These are phyloP conservation scores for Funneliformis caledonium DNA, from an alignment of 371 early-diverging fungal genomes.

Conservation along the genomic window DNA sequence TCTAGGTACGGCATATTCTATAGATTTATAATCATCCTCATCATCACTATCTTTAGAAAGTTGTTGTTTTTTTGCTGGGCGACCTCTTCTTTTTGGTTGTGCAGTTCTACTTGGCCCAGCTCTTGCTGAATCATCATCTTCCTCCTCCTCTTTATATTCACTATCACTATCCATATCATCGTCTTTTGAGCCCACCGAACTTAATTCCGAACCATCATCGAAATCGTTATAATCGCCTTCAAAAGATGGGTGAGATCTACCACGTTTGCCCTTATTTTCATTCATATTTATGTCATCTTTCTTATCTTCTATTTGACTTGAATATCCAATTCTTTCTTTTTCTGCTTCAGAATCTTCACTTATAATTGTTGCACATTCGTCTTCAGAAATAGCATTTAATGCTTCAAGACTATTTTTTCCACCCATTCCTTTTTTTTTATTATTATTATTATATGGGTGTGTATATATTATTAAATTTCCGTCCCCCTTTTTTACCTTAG, in stretches of 20 bases:
- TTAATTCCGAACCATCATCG: neutral
- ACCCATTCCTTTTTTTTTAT: neutral
- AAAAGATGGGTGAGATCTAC: neutral
- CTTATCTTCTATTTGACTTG: neutral
- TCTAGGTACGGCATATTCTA: neutral
- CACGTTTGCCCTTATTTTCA: constrained; percentile 4
- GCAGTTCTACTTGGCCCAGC: neutral
- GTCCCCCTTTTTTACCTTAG: too few species aligned
- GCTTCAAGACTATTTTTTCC: constrained; percentile 1
- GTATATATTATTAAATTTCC: too few species aligned
- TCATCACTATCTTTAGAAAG: neutral
- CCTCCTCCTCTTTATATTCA: neutral
- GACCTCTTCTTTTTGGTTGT: constrained; percentile 15
- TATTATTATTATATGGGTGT: neutral
- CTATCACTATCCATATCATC: constrained; percentile 5
- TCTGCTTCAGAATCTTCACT: constrained; percentile 2
- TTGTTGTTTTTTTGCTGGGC: neutral
- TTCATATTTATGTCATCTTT: neutral
- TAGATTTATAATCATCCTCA: neutral
- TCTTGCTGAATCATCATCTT: neutral
- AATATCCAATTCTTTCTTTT: constrained; percentile 3
- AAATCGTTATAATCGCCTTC: neutral
- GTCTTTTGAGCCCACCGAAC: constrained; percentile 1
- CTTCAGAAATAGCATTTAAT: neutral
- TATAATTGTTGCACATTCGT: neutral